Evolutionary conservation across 345 rosid genomes (phyloP), one percentile per base, ranked within the genome.

Genomic region (Hibiscus mutabilis): DNA sequence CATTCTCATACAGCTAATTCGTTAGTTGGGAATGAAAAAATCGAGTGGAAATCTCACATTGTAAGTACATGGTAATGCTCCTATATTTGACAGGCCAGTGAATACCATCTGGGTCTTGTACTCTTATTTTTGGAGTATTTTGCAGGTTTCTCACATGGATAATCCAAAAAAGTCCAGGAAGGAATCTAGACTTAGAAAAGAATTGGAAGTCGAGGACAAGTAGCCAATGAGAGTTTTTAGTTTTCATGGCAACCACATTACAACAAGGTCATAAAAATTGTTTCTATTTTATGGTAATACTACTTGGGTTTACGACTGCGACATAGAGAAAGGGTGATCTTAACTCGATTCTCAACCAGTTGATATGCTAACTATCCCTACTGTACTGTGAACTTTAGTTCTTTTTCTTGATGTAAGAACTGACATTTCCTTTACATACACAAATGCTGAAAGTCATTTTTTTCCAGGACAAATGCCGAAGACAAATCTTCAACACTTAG

Each of bases 31-130:
- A 72, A 75, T 14, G 80, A 80, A 46, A 84, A 82, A 69, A 62
- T 73, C 27, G 91, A 85, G 76, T 90, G 97, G 97, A 94, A 86
- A 75, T 88, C 99, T 46, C 79, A 83, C 66, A 82, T 88, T 70
- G 96, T 92, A 83, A 86, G 98, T 78, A 42, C 7, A 6, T 47
- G 25, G 21, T 35, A 69, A 70, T 33, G 19, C 56, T 47, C 25
- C 46, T 57, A 21, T 3, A 40, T 6, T 18, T 2, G 0, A 42
- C 31, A 5, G 8, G 6, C 49, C 3, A 13, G 21, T n/a, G 18
- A 47, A 18, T 31, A 6, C 14, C 24, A 25, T 25, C 29, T 47
- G 15, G 33, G 21, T 16, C 51, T 44, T 59, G n/a, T n/a, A n/a
- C n/a, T n/a, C n/a, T n/a, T n/a, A 29, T 68, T 33, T 5, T 21